phyloP scores from a whole-genome alignment of 1,284 basidiomycete species.

The Stygiomarasmius scandens region DNA sequence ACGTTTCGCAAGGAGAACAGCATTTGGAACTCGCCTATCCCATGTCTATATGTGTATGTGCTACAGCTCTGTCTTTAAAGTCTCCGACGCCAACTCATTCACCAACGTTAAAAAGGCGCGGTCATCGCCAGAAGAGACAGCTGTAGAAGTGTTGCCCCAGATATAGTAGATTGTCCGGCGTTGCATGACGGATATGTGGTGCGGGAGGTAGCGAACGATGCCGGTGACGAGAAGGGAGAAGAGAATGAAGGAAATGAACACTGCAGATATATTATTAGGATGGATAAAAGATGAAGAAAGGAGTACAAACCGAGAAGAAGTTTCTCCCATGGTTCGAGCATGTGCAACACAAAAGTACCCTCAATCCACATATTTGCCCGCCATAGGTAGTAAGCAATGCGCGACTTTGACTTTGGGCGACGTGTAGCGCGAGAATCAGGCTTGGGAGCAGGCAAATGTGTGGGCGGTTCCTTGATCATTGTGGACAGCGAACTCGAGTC shows the following conservation, averaged over 20 bases:
- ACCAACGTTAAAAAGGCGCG: too few species aligned
- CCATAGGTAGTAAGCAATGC: conserved; percentile 45
- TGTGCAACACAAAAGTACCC: conserved; percentile 52
- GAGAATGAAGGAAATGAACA: conserved; percentile 37
- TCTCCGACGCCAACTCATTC: too few species aligned
- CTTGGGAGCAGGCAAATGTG: conserved; percentile 15
- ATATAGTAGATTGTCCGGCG: conserved; percentile 41
- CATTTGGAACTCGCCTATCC: too few species aligned
- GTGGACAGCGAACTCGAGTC: too few species aligned
- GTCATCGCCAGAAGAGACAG: too few species aligned
- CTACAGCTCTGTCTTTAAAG: too few species aligned
- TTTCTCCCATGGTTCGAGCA: conserved; percentile 66
- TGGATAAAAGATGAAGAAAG: not conserved
- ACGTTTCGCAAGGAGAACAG: too few species aligned
- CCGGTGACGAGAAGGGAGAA: conserved; percentile 38
- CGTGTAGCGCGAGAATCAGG: conserved; percentile 26
- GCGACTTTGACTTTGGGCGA: conserved; percentile 32
- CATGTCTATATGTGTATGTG: too few species aligned
- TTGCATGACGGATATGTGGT: conserved; percentile 41
- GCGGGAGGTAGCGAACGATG: conserved; percentile 40
- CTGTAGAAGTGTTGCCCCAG: conserved; percentile 28
- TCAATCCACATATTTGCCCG: conserved; percentile 52
- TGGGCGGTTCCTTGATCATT: conserved; percentile 11
- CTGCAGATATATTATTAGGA: conserved; percentile 13
- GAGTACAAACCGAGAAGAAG: conserved; percentile 50